These are phyloP conservation scores for Pseudopyricularia cyperi DNA, from an alignment of 2,329 filamentous ascomycete species.

Conservation along the genomic window DNA sequence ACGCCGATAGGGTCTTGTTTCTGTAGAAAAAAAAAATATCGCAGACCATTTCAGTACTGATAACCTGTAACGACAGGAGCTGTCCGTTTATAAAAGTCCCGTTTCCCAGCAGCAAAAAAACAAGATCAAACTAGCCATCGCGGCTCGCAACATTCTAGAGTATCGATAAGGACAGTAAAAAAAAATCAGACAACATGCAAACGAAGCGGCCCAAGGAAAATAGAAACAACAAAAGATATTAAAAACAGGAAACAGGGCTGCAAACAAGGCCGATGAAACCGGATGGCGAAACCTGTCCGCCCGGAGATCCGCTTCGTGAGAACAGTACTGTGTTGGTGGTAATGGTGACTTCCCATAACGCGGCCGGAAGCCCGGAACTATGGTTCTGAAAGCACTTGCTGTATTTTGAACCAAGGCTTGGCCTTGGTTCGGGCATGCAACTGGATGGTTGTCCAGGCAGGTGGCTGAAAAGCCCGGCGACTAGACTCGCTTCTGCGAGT, in stretches of 20 bases:
- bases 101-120: not conserved
- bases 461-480: not conserved
- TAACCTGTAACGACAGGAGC: conserved; percentile 9
- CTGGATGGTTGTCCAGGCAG: too few relatives aligned
- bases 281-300: not conserved
- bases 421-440: too few relatives aligned
- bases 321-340: not conserved
- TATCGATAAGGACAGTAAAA: not conserved
- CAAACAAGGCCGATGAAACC: not conserved
- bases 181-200: not conserved
- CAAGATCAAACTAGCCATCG: not conserved
- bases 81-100: conserved; percentile 3
- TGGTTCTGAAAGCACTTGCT: too few relatives aligned
- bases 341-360: too few relatives aligned
- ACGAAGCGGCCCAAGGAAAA: not conserved
- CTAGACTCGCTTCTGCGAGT: conserved; percentile 18
- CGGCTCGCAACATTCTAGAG: conserved; percentile 3
- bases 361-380: too few relatives aligned
- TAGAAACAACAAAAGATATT: not conserved
- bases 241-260: not conserved
- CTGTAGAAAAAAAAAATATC: conserved; percentile 4
- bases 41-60: conserved; percentile 7
- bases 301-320: not conserved
- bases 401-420: too few relatives aligned
- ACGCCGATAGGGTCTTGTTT: not conserved